phyloP scores from a whole-genome alignment of 257 asterid species.

The Nicotiana tabacum region DNA sequence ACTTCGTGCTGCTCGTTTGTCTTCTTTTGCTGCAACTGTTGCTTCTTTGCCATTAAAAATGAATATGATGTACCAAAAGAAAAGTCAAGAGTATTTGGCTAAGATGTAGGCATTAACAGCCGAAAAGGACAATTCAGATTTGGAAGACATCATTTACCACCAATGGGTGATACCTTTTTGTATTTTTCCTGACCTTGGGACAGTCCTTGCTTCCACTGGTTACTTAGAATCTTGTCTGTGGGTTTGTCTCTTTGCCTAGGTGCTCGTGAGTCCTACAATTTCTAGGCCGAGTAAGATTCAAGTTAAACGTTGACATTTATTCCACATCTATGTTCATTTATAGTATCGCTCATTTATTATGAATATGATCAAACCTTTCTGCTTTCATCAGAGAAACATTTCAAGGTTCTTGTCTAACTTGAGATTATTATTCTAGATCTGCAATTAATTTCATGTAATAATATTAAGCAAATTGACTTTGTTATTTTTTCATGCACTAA shows the following conservation, averaged over 20 bases:
- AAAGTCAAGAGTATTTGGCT: background rate
- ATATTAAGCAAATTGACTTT: background rate
- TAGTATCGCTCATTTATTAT: background rate
- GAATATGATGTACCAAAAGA: background rate
- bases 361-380: background rate
- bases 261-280: background rate
- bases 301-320: background rate
- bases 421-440: background rate
- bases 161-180: background rate
- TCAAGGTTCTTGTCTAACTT: background rate
- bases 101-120: background rate
- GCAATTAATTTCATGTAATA: background rate
- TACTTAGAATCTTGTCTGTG: background rate
- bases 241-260: background rate
- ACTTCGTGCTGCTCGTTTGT: background rate
- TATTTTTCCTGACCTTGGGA: background rate
- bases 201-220: background rate
- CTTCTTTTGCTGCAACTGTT: slow-evolving; percentile 3
- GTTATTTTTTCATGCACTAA: background rate
- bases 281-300: background rate
- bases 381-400: background rate
- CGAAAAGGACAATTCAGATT: background rate
- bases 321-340: background rate
- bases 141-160: background rate
- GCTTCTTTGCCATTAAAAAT: background rate